Conservation (phyloP, 768 basidiomycete genomes). For the Russula griseocarnosa region DNA sequence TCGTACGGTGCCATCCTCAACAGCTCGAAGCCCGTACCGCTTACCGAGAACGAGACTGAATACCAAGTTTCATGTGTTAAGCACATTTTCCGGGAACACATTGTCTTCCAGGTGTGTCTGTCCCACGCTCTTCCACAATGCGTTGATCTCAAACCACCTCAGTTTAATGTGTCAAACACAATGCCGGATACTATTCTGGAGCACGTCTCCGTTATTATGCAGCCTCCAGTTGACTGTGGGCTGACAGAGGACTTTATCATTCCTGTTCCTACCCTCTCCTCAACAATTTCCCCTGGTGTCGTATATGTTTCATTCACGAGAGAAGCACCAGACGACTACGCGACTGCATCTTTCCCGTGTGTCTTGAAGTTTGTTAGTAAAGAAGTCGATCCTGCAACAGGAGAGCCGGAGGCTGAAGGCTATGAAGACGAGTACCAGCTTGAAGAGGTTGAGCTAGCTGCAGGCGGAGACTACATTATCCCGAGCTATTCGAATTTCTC, state of each 20-base stretch:
- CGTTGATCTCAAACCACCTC: constrained; percentile 21
- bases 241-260: constrained; percentile 95
- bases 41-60: constrained; percentile 97
- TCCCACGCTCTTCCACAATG: not conserved
- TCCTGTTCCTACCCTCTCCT: constrained; percentile 64
- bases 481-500: constrained; percentile 93
- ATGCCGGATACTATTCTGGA: constrained; percentile 93
- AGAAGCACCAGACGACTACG: constrained; percentile 69
- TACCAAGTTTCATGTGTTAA: constrained; percentile 97
- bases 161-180: constrained; percentile 99
- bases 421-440: constrained; percentile 98
- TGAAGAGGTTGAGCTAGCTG: constrained; percentile 92
- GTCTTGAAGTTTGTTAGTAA: constrained; percentile 94
- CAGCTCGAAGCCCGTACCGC: constrained; percentile 68
- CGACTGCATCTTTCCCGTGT: constrained; percentile 81
- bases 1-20: constrained; percentile 83
- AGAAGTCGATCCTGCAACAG: constrained; percentile 92
- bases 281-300: constrained; percentile 71
- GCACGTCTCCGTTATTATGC: constrained; percentile 91
- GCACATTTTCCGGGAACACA: constrained; percentile 91
- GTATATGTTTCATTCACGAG: constrained; percentile 95
- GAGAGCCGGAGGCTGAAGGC: constrained; percentile 96
- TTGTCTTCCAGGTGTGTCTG: constrained; percentile 87
- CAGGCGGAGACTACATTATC: constrained; percentile 84
- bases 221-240: constrained; percentile 65